Conservation (phyloP, 306 rosid genomes). For the Trichosanthes truncata region DNA sequence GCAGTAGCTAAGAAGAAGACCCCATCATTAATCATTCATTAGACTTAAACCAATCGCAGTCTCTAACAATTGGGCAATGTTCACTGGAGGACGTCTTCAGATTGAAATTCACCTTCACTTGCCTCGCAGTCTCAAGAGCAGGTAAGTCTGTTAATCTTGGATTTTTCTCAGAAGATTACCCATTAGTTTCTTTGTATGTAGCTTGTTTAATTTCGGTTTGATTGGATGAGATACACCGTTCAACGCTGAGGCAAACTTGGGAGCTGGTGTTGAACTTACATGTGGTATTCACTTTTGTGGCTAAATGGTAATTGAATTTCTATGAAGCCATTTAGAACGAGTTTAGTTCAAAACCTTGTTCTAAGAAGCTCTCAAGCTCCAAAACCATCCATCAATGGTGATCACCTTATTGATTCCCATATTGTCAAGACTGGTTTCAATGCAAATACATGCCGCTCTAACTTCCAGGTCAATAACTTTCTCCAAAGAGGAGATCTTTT, state of each 20-base stretch:
- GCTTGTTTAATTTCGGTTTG: not conserved
- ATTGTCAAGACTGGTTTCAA: conserved; percentile 71
- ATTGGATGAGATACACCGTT: not conserved
- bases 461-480: conserved; percentile 38
- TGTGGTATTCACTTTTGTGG: not conserved
- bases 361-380: conserved; percentile 18
- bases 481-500: conserved; percentile 38
- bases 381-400: conserved; percentile 21
- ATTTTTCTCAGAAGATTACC: not conserved
- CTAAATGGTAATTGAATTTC: conserved; percentile 2
- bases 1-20: not conserved
- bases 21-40: not conserved
- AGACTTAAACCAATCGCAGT: not conserved
- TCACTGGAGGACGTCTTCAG: not conserved
- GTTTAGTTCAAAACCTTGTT: conserved; percentile 21
- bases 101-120: not conserved
- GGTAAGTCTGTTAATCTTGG: not conserved
- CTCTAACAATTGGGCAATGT: not conserved
- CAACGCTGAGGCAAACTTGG: not conserved
- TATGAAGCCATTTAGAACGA: conserved; percentile 31
- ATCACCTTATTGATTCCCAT: conserved; percentile 36
- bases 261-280: not conserved
- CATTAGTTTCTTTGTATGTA: not conserved
- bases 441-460: conserved; percentile 48
- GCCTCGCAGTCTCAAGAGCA: not conserved